These are phyloP conservation scores for Metschnikowia chrysomelidarum DNA, from an alignment of 805 yeast species.

Conservation along the genomic window DNA sequence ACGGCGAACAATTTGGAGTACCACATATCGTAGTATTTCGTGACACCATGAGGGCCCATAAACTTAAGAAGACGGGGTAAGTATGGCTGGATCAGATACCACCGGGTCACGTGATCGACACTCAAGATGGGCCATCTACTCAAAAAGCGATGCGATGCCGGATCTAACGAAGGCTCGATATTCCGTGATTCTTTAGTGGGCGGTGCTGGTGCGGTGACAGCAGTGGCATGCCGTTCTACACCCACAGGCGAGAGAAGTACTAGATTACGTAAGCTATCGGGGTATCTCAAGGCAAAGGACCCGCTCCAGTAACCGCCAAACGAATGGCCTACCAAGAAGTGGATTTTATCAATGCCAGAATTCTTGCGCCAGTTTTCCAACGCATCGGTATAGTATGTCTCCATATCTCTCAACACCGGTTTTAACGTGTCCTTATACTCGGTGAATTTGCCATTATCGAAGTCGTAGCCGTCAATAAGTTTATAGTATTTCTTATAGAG, in stretches of 20 bases:
- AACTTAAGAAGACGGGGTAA: slow-evolving; percentile 48
- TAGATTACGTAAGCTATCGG: slow-evolving; percentile 50
- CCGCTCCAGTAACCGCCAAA: slow-evolving; percentile 74
- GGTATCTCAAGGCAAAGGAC: slow-evolving; percentile 59
- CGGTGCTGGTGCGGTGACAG: slow-evolving; percentile 42
- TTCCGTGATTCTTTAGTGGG: slow-evolving; percentile 1
- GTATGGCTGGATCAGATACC: slow-evolving; percentile 44
- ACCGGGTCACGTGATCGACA: slow-evolving; percentile 25
- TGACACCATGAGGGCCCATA: slow-evolving; percentile 42
- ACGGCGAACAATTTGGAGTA: slow-evolving; percentile 38
- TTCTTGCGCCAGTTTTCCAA: slow-evolving; percentile 63
- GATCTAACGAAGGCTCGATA: slow-evolving; percentile 39
- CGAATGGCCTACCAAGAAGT: slow-evolving; percentile 71
- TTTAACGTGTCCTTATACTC: slow-evolving; percentile 34
- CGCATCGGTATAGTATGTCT: slow-evolving; percentile 54
- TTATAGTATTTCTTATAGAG: slow-evolving; percentile 40
- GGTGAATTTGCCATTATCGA: slow-evolving; percentile 26
- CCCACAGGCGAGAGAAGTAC: slow-evolving; percentile 76
- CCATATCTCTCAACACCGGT: slow-evolving; percentile 45
- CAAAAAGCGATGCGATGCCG: slow-evolving; percentile 44
- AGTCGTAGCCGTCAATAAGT: slow-evolving; percentile 34
- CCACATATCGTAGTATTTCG: slow-evolving; percentile 40
- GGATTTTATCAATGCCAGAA: slow-evolving; percentile 49
- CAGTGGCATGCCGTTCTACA: slow-evolving; percentile 64
- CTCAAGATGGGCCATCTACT: slow-evolving; percentile 46